Conservation (phyloP, 768 basidiomycete genomes). For the Mycena pura region DNA sequence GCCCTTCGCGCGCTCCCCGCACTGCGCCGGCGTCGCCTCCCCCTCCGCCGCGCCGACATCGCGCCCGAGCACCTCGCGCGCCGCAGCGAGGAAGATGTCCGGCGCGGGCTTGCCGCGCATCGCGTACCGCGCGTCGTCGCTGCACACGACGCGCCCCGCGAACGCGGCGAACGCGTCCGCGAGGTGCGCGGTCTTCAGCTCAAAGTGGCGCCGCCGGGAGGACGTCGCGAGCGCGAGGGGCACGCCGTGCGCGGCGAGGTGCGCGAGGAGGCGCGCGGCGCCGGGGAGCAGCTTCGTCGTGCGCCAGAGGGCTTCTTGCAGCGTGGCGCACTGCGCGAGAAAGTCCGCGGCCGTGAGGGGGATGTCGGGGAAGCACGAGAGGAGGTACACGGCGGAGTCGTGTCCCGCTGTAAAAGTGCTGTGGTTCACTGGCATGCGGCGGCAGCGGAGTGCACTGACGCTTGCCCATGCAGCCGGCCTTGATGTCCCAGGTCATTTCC, state of each 20-base stretch:
- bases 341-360: slow-evolving; percentile 68
- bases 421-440: not conserved
- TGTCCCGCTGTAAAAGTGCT: slow-evolving; percentile 57
- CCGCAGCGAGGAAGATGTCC: slow-evolving; percentile 81
- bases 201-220: slow-evolving; percentile 68
- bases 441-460: slow-evolving; percentile 48
- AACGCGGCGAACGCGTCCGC: slow-evolving; percentile 66
- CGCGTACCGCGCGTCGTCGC: slow-evolving; percentile 62
- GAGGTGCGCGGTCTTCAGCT: slow-evolving; percentile 71
- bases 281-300: slow-evolving; percentile 79
- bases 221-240: slow-evolving; percentile 87
- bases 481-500: slow-evolving; percentile 88
- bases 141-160: slow-evolving; percentile 71
- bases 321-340: slow-evolving; percentile 56
- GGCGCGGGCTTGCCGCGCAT: slow-evolving; percentile 81
- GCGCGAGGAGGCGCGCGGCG: slow-evolving; percentile 67
- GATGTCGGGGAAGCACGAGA: slow-evolving; percentile 80
- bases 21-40: slow-evolving; percentile 41
- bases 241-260: slow-evolving; percentile 69
- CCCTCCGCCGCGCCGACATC: slow-evolving; percentile 59
- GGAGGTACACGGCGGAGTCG: slow-evolving; percentile 67
- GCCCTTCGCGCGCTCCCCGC: slow-evolving; percentile 61
- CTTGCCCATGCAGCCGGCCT: slow-evolving; percentile 89
- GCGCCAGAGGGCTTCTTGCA: slow-evolving; percentile 74
- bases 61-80: slow-evolving; percentile 60